These are phyloP conservation scores for Xylariaceae sp. DNA, from an alignment of 2,329 filamentous ascomycete genomes.

Conservation along the genomic window DNA sequence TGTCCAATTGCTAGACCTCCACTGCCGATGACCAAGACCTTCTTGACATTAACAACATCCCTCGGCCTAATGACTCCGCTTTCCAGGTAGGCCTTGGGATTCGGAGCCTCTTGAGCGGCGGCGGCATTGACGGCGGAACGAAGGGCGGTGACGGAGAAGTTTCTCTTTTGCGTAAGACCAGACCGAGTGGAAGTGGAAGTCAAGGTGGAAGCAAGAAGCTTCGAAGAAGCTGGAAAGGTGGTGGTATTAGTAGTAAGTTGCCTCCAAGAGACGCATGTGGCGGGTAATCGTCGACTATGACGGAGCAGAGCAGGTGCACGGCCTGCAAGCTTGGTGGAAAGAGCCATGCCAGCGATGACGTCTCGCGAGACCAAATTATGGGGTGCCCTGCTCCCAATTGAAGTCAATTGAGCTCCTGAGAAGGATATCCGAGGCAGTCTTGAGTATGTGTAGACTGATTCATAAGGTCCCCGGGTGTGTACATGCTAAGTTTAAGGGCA, in stretches of 20 bases:
- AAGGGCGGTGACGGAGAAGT: slow-evolving; percentile 50
- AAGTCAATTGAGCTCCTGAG: slow-evolving; percentile 35
- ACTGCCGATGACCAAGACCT: slow-evolving; percentile 94
- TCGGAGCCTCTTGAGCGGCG: slow-evolving; percentile 70
- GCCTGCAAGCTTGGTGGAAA: slow-evolving; percentile 50
- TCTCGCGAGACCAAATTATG: slow-evolving; percentile 32
- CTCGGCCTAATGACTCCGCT: slow-evolving; percentile 83
- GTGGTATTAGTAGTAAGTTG: slow-evolving; percentile 46
- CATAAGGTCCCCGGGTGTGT: slow-evolving; percentile 12
- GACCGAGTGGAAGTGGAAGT: slow-evolving; percentile 29
- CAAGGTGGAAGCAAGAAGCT: slow-evolving; percentile 38
- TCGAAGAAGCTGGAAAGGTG: slow-evolving; percentile 40
- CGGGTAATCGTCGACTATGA: slow-evolving; percentile 54
- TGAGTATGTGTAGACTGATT: slow-evolving; percentile 14
- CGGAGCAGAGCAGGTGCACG: slow-evolving; percentile 62
- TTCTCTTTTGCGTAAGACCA: slow-evolving; percentile 47
- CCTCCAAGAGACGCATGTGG: slow-evolving; percentile 45
- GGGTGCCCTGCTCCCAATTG: slow-evolving; percentile 35
- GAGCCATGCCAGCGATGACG: slow-evolving; percentile 34
- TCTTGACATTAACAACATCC: slow-evolving; percentile 87
- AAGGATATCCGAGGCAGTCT: slow-evolving; percentile 14
- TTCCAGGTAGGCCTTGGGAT: slow-evolving; percentile 83
- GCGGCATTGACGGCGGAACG: slow-evolving; percentile 42
- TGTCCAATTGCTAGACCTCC: slow-evolving; percentile 96
- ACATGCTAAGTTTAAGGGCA: slow-evolving; percentile 22